A percentile compares a stretch with the other conserved stretches of the same genome.
Evolutionary conservation across 768 basidiomycete species (phyloP).

Genomic region (Amanita phalloides): DNA sequence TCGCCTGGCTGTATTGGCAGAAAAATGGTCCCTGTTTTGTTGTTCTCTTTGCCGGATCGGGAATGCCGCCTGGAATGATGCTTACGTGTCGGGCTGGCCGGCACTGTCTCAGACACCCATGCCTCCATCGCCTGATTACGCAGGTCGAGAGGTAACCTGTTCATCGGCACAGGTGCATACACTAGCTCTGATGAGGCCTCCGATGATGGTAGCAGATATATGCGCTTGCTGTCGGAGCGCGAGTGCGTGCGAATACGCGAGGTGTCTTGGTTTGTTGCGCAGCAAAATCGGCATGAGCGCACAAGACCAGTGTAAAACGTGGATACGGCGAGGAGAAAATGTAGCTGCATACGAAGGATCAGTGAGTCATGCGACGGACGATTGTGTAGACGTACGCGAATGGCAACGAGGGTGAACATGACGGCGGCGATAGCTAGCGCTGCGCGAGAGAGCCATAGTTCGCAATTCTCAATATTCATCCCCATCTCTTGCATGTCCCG

Average conservation of each 20-base stretch:
- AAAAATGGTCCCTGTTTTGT: slow-evolving; percentile 28
- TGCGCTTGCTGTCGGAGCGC: slow-evolving; percentile 29
- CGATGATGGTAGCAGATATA: slow-evolving; percentile 45
- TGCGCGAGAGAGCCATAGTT: slow-evolving; percentile 64
- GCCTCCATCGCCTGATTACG: slow-evolving; percentile 52
- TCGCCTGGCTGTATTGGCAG: slow-evolving; percentile 36
- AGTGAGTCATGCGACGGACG: neutral
- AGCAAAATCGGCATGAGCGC: slow-evolving; percentile 21
- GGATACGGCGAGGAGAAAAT: slow-evolving; percentile 66
- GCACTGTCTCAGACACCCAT: slow-evolving; percentile 37
- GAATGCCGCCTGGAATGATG: slow-evolving; percentile 15
- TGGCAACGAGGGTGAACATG: slow-evolving; percentile 49
- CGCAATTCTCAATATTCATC: slow-evolving; percentile 71
- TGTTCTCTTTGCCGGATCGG: slow-evolving; percentile 9
- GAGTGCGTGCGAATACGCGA: slow-evolving; percentile 11
- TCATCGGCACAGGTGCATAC: slow-evolving; percentile 63
- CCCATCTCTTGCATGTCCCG: slow-evolving; percentile 62
- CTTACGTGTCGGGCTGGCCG: slow-evolving; percentile 12
- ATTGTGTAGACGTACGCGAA: slow-evolving; percentile 40
- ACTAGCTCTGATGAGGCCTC: slow-evolving; percentile 27
- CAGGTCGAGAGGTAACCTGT: slow-evolving; percentile 38
- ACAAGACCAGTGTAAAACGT: slow-evolving; percentile 50
- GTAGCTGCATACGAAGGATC: slow-evolving; percentile 35
- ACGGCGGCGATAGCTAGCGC: slow-evolving; percentile 46
- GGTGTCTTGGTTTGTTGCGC: slow-evolving; percentile 3